A percentile compares a stretch with the other conserved stretches of the same genome.
Conservation (phyloP, 441 rosid genomes). For the Erodium trifolium region DNA sequence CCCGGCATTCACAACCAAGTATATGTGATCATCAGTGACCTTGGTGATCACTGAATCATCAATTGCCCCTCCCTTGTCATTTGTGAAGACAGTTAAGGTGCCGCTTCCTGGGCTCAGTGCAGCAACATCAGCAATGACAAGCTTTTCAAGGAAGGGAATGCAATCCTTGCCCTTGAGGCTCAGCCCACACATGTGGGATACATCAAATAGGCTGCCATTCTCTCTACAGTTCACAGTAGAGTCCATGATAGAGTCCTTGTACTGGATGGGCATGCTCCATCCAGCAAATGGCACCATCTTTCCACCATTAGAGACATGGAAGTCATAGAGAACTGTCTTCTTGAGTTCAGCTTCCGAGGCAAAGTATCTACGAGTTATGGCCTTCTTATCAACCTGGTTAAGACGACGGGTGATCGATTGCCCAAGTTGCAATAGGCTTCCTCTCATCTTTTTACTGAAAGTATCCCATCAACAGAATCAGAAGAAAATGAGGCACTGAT, state of each 20-base stretch:
- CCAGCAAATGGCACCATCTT: slow-evolving; percentile 99
- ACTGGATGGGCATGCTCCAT: slow-evolving; percentile 98
- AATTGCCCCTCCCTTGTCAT: slow-evolving; percentile 89
- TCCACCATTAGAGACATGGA: slow-evolving; percentile 68
- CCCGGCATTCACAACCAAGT: slow-evolving; percentile 95
- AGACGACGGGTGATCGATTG: slow-evolving; percentile 78
- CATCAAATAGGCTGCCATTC: slow-evolving; percentile 84
- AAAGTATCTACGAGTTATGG: slow-evolving; percentile 48
- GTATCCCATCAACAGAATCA: slow-evolving; percentile 9
- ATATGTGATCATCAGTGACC: slow-evolving; percentile 67
- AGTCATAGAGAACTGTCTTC: slow-evolving; percentile 78
- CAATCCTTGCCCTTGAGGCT: slow-evolving; percentile 90
- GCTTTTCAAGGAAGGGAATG: slow-evolving; percentile 77
- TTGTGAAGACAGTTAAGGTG: slow-evolving; percentile 80
- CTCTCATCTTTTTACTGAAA: slow-evolving; percentile 55
- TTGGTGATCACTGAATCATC: slow-evolving; percentile 94
- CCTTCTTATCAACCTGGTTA: slow-evolving; percentile 65
- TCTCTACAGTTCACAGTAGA: slow-evolving; percentile 84
- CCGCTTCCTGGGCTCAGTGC: slow-evolving; percentile 75
- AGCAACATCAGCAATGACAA: slow-evolving; percentile 85
- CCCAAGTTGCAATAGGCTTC: slow-evolving; percentile 91
- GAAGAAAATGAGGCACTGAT: too few relatives aligned
- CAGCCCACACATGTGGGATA: slow-evolving; percentile 93
- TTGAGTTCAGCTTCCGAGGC: slow-evolving; percentile 73
- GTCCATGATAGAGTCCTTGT: slow-evolving; percentile 95